Base-by-base conservation (phyloP, 2,329 filamentous ascomycete genomes). In the Graphilbum fragrans region DNA sequence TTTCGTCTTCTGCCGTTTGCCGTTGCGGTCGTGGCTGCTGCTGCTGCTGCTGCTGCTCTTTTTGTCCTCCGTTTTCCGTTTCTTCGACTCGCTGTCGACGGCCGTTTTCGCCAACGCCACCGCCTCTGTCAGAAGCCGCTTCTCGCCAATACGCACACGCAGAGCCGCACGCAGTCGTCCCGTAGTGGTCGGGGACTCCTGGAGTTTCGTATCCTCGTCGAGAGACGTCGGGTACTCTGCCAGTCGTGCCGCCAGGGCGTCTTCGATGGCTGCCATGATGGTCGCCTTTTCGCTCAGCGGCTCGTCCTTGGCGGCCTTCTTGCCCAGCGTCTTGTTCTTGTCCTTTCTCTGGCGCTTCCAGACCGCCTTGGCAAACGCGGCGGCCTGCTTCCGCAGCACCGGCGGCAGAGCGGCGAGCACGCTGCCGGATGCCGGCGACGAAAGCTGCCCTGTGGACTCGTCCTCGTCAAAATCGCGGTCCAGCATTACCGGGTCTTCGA, bases 401-500 rank as follows among this genome's bases (percentile, higher is more conserved):
- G 65, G 59, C 0, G 72, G 71, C 25, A 74, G 56, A 21, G 55
- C 57, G 5, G 58, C 55, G 10, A 72, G 55, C 1, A 49, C 50
- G 1, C 63, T 31, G 16, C 41, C 42, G 1, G 44, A 37, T 12
- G 31, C 11, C 7, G 37, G 40, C 3, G 31, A 21, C 4, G 57
- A 48, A 21, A 71, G 58, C 0, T 60, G 60, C 18, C 74, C 74
- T 11, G 65, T 64, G 0, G 65, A 52, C 45, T 70, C 65, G 0
- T 72, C 69, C 23, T 75, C 72, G 0, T 65, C 64, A 2, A 66
- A 59, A 33, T 70, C 65, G 21, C 71, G 64, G 49, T 79, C 74
- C 16, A 86, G 66, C 37, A 86, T 78, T 49, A 88, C 87, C 17
- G 73, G 76, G 29, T 88, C 82, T 41, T 92, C 86, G 3, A 85